Evolutionary conservation across 2,329 filamentous ascomycete species (phyloP), one percentile per base, ranked within the genome.

Genomic region (Trichoderma oligosporum): DNA sequence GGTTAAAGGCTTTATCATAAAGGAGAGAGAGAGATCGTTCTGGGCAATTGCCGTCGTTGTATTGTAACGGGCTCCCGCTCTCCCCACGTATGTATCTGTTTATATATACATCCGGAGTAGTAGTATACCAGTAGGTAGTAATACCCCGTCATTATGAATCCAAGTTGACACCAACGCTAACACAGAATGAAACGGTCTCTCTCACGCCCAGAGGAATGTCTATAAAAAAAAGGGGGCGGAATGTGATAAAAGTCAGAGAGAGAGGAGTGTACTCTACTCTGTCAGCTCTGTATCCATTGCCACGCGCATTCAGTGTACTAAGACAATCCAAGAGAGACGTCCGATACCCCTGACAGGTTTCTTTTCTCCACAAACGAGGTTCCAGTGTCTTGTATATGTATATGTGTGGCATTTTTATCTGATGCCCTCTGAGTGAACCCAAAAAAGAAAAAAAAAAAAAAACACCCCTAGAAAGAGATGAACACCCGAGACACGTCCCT

Each of bases 321-420:
- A 55, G 51, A 55, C 51, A n/a, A 55, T 27, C 51, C 29, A 36
- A 29, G 31, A 46, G 51, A 55, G 51, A 55, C 41, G 16, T 46
- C 51, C 51, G 51, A 55, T 46, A 9, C 51, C 51, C 51, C 51
- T 55, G 51, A 55, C 31, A 45, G 24, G 12, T 53, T 16, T 22
- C 36, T 36, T 4, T 27, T 44, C 38, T 12, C 39, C 39, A 45
- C 51, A 22, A 20, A 18, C 22, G 39, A 51, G 22, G 39, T 35
- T 33, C 20, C 16, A 36, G 31, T 20, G 20, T 36, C 20, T n/a
- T n/a, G n/a, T n/a, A n/a, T n/a, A n/a, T n/a, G n/a, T n/a, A n/a
- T n/a, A n/a, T n/a, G n/a, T n/a, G 29, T 44, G 35, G n/a, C 22
- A 36, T 25, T n/a, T n/a, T n/a, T 38, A 41, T 52, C 51, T 35